These are phyloP conservation scores for Bruguiera parviflora DNA, from an alignment of 345 rosid genomes.

Conservation along the genomic window DNA sequence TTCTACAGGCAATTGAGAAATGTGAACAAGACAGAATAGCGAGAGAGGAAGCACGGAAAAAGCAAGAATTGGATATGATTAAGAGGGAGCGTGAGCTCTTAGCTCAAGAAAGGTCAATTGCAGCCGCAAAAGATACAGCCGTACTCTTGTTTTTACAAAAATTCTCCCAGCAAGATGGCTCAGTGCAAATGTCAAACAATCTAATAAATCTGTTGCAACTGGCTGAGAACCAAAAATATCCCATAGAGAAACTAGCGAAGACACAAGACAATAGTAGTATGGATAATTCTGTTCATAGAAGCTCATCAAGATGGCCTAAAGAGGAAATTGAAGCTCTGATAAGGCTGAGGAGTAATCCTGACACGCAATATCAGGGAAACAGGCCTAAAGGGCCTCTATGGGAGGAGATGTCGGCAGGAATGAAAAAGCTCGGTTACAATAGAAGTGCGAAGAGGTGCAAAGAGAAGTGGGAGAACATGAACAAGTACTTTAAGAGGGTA, in stretches of 20 bases:
- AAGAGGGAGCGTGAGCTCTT: slow-evolving; percentile 26
- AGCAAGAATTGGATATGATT: slow-evolving; percentile 29
- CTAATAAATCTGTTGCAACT: slow-evolving; percentile 6
- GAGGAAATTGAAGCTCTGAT: slow-evolving; percentile 33
- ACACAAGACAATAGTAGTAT: slow-evolving; percentile 1
- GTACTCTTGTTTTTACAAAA: slow-evolving; percentile 29
- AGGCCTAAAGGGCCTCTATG: slow-evolving; percentile 30
- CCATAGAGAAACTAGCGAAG: slow-evolving; percentile 12
- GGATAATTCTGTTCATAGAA: slow-evolving; percentile 16
- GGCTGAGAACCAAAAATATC: slow-evolving; percentile 9
- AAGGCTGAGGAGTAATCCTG: slow-evolving; percentile 22
- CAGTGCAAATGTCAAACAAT: slow-evolving; percentile 14
- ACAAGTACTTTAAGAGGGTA: slow-evolving; percentile 38
- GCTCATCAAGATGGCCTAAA: slow-evolving; percentile 32
- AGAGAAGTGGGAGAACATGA: slow-evolving; percentile 39
- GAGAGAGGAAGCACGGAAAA: slow-evolving; percentile 32
- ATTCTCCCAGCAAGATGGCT: slow-evolving; percentile 19
- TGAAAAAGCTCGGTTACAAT: slow-evolving; percentile 29
- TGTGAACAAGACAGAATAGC: slow-evolving; percentile 26
- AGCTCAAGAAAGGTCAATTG: slow-evolving; percentile 26
- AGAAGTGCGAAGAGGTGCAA: slow-evolving; percentile 33
- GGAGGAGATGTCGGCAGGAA: slow-evolving; percentile 28
- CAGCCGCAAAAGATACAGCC: slow-evolving; percentile 34
- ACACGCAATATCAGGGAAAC: slow-evolving; percentile 23
- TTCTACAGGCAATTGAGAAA: slow-evolving; percentile 25